Percentiles rank a stretch among this genome's conserved stretches.
phyloP scores from a whole-genome alignment of 176 grass and related monocot species.

The Typha latifolia region DNA sequence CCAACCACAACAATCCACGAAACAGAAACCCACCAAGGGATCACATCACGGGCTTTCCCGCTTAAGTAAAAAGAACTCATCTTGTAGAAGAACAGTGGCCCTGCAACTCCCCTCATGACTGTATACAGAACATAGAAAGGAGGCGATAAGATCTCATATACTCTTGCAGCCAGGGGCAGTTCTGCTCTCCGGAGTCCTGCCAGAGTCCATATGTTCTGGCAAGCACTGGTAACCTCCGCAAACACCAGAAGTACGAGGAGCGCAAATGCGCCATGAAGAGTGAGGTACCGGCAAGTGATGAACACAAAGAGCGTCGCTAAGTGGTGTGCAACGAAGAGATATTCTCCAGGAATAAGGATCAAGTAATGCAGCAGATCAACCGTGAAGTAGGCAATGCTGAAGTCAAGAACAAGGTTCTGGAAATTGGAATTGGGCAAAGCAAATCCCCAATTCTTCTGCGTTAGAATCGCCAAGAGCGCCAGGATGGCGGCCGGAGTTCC shows the following conservation, averaged over 20 bases:
- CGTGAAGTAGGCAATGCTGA: conserved; percentile 87
- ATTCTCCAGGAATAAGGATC: conserved; percentile 60
- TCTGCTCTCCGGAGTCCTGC: conserved; percentile 71
- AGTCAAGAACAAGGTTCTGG: conserved; percentile 69
- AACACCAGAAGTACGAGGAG: conserved; percentile 69
- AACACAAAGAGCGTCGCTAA: conserved; percentile 94
- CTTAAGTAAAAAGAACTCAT: conserved; percentile 71
- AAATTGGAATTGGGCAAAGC: conserved; percentile 47
- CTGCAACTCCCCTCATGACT: conserved; percentile 51
- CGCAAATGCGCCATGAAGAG: conserved; percentile 67
- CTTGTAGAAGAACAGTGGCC: conserved; percentile 65
- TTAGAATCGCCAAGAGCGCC: conserved; percentile 31
- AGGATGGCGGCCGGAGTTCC: conserved; percentile 54
- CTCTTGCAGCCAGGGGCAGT: conserved; percentile 31
- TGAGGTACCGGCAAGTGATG: conserved; percentile 73
- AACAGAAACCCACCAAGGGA: conserved; percentile 72
- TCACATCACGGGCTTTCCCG: conserved; percentile 47
- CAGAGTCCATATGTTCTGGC: conserved; percentile 88
- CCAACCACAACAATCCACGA: conserved; percentile 89
- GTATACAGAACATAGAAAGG: conserved; percentile 89
- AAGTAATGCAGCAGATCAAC: conserved; percentile 93
- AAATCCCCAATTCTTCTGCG: conserved; percentile 43
- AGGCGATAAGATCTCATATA: conserved; percentile 51
- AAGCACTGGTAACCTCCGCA: conserved; percentile 72
- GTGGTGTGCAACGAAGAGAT: conserved; percentile 94